Conservation (phyloP, 2,329 filamentous ascomycete genomes). For the Colletotrichum shisoi region DNA sequence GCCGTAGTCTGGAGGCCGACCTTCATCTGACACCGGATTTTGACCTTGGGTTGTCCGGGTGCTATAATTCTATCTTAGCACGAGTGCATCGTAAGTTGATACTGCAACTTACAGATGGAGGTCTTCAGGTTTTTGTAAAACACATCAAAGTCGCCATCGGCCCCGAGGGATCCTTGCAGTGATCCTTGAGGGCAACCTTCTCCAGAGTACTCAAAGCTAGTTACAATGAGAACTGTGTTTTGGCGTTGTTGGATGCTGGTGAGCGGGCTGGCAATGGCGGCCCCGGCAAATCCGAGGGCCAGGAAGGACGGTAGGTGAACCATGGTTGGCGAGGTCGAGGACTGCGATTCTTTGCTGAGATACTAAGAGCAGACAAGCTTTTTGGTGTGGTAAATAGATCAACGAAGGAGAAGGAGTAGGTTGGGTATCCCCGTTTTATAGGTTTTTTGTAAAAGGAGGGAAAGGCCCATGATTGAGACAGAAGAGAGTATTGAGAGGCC, state of each 20-base stretch:
- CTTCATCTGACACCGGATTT: not conserved
- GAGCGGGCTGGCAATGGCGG: not conserved
- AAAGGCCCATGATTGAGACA: too few species aligned
- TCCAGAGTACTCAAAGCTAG: not conserved
- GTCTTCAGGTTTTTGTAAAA: not conserved
- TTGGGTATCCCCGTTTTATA: too few species aligned
- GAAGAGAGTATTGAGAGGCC: too few species aligned
- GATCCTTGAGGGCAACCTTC: constrained; percentile 3
- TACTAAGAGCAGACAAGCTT: too few species aligned
- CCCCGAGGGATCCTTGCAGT: not conserved
- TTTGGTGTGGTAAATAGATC: too few species aligned
- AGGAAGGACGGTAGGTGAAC: not conserved
- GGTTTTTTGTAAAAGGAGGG: too few species aligned
- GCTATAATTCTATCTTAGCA: not conserved
- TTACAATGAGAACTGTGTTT: not conserved
- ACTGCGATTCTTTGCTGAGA: too few species aligned
- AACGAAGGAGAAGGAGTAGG: too few species aligned
- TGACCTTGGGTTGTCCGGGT: not conserved
- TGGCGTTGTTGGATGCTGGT: not conserved
- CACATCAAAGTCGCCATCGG: not conserved
- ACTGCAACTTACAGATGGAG: not conserved
- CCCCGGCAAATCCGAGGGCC: constrained; percentile 12
- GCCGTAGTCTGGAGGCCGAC: constrained; percentile 3
- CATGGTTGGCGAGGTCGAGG: too few species aligned
- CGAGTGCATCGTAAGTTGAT: not conserved